Evolutionary conservation across 371 early-diverging fungal genomes (phyloP).

Genomic region (Rhizopus microsporus): DNA sequence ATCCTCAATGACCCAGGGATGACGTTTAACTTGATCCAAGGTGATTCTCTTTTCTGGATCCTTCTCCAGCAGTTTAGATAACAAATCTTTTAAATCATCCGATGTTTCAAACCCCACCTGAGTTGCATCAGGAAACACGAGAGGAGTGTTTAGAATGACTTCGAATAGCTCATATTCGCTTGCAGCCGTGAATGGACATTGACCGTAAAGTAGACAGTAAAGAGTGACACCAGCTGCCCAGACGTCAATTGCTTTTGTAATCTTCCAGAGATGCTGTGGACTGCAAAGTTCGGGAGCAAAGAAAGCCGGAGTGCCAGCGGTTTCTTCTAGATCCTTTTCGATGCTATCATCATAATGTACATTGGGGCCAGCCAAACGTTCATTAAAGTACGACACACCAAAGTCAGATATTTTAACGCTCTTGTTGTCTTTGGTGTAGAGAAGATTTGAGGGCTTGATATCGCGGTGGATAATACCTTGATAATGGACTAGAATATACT

Average conservation of each 20-base stretch:
- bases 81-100: conserved; percentile 57
- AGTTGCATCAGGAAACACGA: conserved; percentile 24
- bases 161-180: conserved; percentile 93
- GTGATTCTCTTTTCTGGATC: conserved; percentile 78
- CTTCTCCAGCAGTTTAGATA: conserved; percentile 75
- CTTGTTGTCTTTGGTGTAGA: conserved; percentile 61
- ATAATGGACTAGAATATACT: conserved; percentile 66
- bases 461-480: conserved; percentile 61
- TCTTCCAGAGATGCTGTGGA: conserved; percentile 47
- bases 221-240: conserved; percentile 99
- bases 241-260: conserved; percentile 90
- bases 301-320: conserved; percentile 95
- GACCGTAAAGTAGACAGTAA: conserved; percentile 93
- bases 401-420: conserved; percentile 92
- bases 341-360: conserved; percentile 35
- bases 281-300: conserved; percentile 96
- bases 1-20: conserved; percentile 84
- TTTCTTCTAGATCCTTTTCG: conserved; percentile 84
- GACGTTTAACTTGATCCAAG: conserved; percentile 79
- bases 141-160: conserved; percentile 72
- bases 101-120: conserved; percentile 26
- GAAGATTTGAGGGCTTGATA: conserved; percentile 74
- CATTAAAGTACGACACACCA: conserved; percentile 82
- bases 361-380: conserved; percentile 31
- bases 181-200: conserved; percentile 93